Conservation (phyloP, 2,329 filamentous ascomycete genomes). For the Alternaria panax region DNA sequence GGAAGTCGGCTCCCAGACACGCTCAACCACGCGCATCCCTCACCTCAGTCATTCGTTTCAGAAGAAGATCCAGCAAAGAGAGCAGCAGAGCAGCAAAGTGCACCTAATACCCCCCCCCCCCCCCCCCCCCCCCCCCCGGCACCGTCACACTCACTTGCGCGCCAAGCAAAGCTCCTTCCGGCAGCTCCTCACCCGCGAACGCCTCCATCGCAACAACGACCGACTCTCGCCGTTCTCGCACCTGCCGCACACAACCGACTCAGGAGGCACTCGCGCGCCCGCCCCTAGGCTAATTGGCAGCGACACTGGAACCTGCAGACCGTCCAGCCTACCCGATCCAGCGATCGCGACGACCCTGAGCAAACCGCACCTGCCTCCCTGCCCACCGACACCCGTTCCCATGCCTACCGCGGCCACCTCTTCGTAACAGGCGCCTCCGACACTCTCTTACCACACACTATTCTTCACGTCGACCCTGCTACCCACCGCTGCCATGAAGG, state of each 20-base stretch:
- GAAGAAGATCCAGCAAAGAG: conserved; percentile 20
- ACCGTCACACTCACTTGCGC: conserved; percentile 17
- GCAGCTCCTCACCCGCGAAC: conserved; percentile 28
- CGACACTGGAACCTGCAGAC: conserved; percentile 2
- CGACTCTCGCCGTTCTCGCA: conserved; percentile 2
- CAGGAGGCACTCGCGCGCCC: conserved; percentile 5
- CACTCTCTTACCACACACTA: conserved; percentile 22
- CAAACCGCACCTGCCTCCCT: conserved; percentile 12
- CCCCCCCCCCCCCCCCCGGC: conserved; percentile 3
- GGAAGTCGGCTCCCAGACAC: conserved; percentile 25
- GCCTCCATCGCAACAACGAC: conserved; percentile 26
- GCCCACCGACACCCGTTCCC: conserved; percentile 11
- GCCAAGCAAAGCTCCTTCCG: conserved; percentile 32
- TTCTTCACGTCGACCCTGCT: conserved; percentile 30
- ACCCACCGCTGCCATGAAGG: conserved; percentile 47
- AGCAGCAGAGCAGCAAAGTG: conserved; percentile 9
- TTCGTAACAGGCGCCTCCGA: conserved; percentile 17
- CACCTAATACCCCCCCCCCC: conserved; percentile 22
- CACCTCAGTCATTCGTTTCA: conserved; percentile 52
- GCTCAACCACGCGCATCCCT: conserved; percentile 30
- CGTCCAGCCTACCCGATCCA: conserved; percentile 11
- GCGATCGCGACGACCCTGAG: conserved; percentile 16
- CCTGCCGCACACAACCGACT: not conserved
- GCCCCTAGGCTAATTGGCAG: conserved; percentile 6
- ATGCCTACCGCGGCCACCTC: conserved; percentile 28